These are phyloP conservation scores for Zoysia matrella DNA, from an alignment of 202 grass and related monocot species.

Conservation along the genomic window DNA sequence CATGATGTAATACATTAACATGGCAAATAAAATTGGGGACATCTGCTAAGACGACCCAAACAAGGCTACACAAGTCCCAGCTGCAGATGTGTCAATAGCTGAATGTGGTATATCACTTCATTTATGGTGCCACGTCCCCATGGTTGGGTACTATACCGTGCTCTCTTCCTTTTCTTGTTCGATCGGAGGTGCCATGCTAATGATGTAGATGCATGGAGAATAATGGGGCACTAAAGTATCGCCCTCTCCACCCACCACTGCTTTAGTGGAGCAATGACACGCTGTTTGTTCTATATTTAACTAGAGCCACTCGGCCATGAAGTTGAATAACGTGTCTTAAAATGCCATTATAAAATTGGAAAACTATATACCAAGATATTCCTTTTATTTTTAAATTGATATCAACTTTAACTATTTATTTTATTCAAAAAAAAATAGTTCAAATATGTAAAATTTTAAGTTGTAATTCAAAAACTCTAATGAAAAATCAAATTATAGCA, in stretches of 20 bases:
- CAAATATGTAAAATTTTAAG: too few relatives aligned
- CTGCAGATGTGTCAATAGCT: conserved; percentile 31
- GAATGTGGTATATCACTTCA: background rate
- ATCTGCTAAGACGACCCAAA: conserved; percentile 10
- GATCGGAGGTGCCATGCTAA: background rate
- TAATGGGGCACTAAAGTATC: conserved; percentile 24
- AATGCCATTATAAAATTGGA: too few relatives aligned
- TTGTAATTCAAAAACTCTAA: too few relatives aligned
- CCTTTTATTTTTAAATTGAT: too few relatives aligned
- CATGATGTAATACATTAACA: background rate
- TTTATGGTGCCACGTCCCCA: background rate
- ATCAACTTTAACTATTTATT: too few relatives aligned
- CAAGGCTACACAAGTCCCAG: background rate
- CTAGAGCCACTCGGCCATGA: background rate
- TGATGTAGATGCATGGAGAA: conserved; percentile 10
- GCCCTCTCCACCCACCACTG: conserved; percentile 21
- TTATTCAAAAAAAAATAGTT: too few relatives aligned
- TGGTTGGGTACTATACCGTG: background rate
- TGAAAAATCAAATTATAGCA: too few relatives aligned
- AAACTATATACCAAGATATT: too few relatives aligned
- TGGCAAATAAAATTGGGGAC: background rate
- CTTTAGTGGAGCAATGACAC: conserved; percentile 43
- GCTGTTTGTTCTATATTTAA: background rate
- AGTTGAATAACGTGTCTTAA: background rate
- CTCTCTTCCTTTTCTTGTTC: background rate